Conservation (phyloP, 805 yeast genomes). For the Alloascoidea hylecoeti region DNA sequence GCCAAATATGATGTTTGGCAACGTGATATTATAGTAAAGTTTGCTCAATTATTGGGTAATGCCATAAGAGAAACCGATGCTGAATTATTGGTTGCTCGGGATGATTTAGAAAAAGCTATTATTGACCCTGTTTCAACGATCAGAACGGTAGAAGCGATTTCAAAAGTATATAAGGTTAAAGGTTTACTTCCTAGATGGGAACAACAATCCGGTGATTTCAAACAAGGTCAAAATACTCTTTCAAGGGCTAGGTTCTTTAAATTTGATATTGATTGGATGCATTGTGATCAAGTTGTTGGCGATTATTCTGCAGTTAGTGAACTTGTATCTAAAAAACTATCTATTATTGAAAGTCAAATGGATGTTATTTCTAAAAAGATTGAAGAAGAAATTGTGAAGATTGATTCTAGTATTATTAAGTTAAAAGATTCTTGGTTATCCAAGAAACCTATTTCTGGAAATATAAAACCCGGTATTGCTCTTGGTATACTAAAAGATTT, state of each 20-base stretch:
- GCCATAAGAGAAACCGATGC: constrained; percentile 17
- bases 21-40: constrained; percentile 23
- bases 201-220: constrained; percentile 10
- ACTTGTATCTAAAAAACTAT: constrained; percentile 20
- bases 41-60: constrained; percentile 23
- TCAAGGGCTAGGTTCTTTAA: constrained; percentile 25
- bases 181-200: constrained; percentile 12
- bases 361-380: constrained; percentile 28
- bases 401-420: constrained; percentile 9
- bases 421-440: constrained; percentile 9
- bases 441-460: constrained; percentile 15
- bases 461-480: constrained; percentile 14
- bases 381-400: constrained; percentile 21
- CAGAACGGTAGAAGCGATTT: constrained; percentile 23
- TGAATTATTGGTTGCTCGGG: constrained; percentile 19
- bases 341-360: constrained; percentile 24
- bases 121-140: constrained; percentile 23
- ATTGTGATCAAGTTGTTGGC: constrained; percentile 45
- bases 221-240: constrained; percentile 25
- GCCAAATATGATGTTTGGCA: constrained; percentile 51
- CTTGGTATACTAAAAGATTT: constrained; percentile 12
- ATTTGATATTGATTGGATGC: constrained; percentile 41
- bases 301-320: constrained; percentile 28
- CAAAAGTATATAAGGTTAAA: constrained; percentile 20
- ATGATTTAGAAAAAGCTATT: constrained; percentile 20